Base-by-base conservation (phyloP, 768 basidiomycete genomes). In the Rhizopogon rudus region DNA sequence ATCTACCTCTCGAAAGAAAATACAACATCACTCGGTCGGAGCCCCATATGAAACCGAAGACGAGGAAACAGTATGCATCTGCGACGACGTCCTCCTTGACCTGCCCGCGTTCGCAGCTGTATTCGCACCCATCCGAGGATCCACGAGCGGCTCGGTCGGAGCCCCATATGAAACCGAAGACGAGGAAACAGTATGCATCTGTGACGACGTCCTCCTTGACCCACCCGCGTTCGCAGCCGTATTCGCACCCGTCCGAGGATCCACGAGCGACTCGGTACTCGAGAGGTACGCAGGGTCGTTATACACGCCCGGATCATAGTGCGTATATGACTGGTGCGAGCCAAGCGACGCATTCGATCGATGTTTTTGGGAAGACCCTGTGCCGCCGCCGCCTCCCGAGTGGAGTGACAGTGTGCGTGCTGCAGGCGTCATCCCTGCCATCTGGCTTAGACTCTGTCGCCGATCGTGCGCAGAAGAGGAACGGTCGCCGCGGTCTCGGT, bases 191-290 rank as follows among this genome's bases (percentile, higher is more conserved):
- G 48, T 25, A 25, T 25, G 57, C 13, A 59, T 40, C 31, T 53
- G 37, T 5, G 25, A 25, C 6, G 25, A 40, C 10, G 48, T 39
- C 45, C 69, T 62, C 44, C 55, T 53, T 3, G 63, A 57, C 22
- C 66, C 60, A 44, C 60, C 64, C 0, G 53, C 63, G 16, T 69
- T 69, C 2, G 57, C 61, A 31, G 55, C 44, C 44, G 68, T 68
- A 40, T 70, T 68, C 5, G 57, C 57, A 22, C 35, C 61, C 29
- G 63, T 70, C 12, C 58, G 55, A 33, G 63, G 49, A 41, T 69
- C 69, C 22, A 59, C 16, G 17, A 68, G 42, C 1, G 69, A 71
- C 17, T 69, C 68, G 28, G 25, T 66, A 57, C 66, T 67, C 1
- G 55, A 57, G 0, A 69, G 44, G 40, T 64, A 62, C 0, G 64